Percentiles rank a stretch among this genome's conserved stretches.
Conservation (phyloP, 1,284 basidiomycete species). For the Trichosporon sp. region DNA sequence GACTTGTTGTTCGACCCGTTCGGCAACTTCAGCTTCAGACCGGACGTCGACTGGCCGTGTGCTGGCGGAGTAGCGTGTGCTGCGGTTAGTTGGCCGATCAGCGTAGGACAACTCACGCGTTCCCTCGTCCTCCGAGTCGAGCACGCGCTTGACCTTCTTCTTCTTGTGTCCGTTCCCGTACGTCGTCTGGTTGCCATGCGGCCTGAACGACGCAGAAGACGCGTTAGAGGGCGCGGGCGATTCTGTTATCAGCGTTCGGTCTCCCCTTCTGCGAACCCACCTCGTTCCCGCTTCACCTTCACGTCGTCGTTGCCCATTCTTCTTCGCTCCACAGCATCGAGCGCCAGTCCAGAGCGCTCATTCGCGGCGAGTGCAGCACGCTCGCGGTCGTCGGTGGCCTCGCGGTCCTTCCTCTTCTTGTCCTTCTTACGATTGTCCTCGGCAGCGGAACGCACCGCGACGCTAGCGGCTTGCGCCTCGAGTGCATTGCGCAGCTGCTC, state of each 20-base stretch:
- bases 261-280: constrained; percentile 33
- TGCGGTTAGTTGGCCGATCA: constrained; percentile 18
- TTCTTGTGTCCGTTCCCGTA: constrained; percentile 67
- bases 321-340: constrained; percentile 43
- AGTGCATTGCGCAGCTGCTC: constrained; percentile 68
- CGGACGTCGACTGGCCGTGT: constrained; percentile 40
- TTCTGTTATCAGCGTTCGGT: constrained; percentile 32
- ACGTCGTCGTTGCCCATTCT: constrained; percentile 34
- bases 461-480: constrained; percentile 61
- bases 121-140: constrained; percentile 70
- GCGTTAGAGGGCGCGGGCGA: constrained; percentile 52
- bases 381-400: constrained; percentile 64
- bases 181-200: constrained; percentile 34
- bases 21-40: constrained; percentile 49
- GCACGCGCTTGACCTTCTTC: constrained; percentile 75
- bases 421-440: constrained; percentile 71
- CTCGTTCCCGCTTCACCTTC: constrained; percentile 46
- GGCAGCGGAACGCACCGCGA: constrained; percentile 67
- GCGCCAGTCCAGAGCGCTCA: constrained; percentile 38
- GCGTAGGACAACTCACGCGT: constrained; percentile 61
- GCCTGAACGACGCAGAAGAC: constrained; percentile 43
- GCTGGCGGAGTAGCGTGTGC: constrained; percentile 57
- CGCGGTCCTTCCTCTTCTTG: constrained; percentile 65
- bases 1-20: constrained; percentile 36
- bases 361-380: constrained; percentile 55